phyloP scores from a whole-genome alignment of 306 rosid species.

The Gillenia trifoliata region DNA sequence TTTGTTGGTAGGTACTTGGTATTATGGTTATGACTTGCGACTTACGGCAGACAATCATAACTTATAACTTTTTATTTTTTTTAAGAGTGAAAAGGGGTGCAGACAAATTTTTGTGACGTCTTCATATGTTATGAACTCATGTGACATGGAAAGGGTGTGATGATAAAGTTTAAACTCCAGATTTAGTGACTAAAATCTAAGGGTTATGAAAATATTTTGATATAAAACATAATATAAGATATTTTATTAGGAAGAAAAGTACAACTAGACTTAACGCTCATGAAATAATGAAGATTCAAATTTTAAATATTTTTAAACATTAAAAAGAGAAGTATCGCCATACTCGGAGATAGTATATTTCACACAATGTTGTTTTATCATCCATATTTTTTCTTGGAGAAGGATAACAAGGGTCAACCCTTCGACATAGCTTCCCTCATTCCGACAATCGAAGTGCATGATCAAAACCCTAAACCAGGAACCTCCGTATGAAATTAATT shows the following conservation, averaged over 20 bases:
- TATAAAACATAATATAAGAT: not conserved
- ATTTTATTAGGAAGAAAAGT: not conserved
- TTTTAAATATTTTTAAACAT: no score
- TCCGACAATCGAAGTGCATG: not conserved
- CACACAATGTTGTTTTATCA: not conserved
- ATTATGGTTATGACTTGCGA: not conserved
- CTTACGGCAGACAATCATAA: not conserved
- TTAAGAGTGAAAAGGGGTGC: not conserved
- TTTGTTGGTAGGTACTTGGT: not conserved
- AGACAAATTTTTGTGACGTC: not conserved
- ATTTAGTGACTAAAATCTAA: not conserved
- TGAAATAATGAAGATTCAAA: no score
- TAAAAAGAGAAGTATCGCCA: no score
- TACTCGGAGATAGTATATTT: not conserved
- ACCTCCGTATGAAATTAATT: not conserved
- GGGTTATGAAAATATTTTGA: not conserved
- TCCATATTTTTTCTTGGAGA: not conserved
- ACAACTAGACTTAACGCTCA: not conserved
- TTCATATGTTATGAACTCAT: not conserved
- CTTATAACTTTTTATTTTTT: not conserved
- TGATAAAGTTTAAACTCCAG: not conserved
- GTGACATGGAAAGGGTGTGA: not conserved
- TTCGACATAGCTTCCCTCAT: not conserved
- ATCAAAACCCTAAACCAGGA: not conserved
- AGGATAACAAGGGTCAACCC: not conserved